Conservation (phyloP, 139 green algal species). For the Gonium pectorale region DNA sequence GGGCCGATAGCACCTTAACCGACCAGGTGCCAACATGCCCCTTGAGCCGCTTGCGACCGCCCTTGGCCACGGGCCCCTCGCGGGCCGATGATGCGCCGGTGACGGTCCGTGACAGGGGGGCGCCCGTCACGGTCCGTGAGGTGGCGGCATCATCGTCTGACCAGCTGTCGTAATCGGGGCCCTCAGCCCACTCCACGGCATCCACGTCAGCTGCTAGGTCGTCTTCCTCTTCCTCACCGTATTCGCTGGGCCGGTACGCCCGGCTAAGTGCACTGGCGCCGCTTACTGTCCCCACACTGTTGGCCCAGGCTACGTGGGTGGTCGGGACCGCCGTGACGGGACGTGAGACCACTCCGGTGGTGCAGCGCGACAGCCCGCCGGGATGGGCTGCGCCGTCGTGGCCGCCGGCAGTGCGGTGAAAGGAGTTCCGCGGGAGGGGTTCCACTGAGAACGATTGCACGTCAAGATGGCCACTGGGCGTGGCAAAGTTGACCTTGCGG, state of each 20-base stretch:
- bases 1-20: background rate
- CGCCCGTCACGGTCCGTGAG: background rate
- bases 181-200: background rate
- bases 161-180: background rate
- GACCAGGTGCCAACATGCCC: background rate
- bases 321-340: background rate
- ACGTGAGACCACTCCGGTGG: background rate
- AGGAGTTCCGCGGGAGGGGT: background rate
- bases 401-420: background rate
- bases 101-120: too few species aligned
- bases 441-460: too few species aligned
- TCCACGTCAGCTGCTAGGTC: background rate
- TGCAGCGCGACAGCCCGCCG: background rate
- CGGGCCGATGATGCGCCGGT: background rate
- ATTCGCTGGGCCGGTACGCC: background rate
- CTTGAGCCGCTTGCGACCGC: background rate
- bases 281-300: background rate
- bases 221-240: background rate
- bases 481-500: too few species aligned
- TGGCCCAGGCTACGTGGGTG: background rate
- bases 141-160: background rate
- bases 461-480: too few species aligned
- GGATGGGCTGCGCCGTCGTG: too few species aligned
- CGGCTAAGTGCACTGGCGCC: background rate
- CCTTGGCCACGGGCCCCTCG: background rate